phyloP scores from a whole-genome alignment of 2,329 filamentous ascomycete species.

The Fusarium solani-melongenae region DNA sequence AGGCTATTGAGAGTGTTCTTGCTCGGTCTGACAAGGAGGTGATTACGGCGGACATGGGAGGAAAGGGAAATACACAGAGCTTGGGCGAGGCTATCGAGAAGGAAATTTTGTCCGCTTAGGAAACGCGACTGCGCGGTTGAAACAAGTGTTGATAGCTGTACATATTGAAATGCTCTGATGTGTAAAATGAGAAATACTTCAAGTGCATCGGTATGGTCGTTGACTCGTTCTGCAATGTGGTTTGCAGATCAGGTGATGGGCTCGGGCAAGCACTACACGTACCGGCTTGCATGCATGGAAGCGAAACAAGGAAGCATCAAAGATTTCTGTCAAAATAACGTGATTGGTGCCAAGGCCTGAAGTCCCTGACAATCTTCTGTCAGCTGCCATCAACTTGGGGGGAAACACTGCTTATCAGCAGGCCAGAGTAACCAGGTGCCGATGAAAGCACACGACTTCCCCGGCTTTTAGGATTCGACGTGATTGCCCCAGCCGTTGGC shows the following conservation, averaged over 20 bases:
- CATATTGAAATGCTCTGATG: too few species aligned
- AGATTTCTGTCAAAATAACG: background rate
- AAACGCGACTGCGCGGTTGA: background rate
- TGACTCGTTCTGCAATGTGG: background rate
- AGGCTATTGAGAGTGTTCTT: conserved; percentile 73
- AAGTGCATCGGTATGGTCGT: background rate
- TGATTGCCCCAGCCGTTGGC: background rate
- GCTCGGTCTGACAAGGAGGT: conserved; percentile 51
- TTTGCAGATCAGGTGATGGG: background rate
- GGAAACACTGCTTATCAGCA: background rate
- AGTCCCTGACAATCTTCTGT: background rate
- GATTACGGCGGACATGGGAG: conserved; percentile 48
- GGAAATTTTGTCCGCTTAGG: conserved; percentile 12
- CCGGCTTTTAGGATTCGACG: background rate
- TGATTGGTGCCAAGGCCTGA: background rate
- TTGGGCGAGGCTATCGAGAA: conserved; percentile 37
- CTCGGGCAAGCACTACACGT: background rate
- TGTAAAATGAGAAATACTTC: background rate
- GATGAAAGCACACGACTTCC: background rate
- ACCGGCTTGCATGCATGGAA: background rate
- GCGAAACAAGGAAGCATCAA: background rate
- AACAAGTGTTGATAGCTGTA: background rate
- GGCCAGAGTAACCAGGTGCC: background rate
- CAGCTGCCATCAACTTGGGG: background rate
- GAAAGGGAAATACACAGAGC: conserved; percentile 38